Evolutionary conservation across 345 rosid genomes (phyloP), one percentile per base, ranked within the genome.

Genomic region (Linum tenue): DNA sequence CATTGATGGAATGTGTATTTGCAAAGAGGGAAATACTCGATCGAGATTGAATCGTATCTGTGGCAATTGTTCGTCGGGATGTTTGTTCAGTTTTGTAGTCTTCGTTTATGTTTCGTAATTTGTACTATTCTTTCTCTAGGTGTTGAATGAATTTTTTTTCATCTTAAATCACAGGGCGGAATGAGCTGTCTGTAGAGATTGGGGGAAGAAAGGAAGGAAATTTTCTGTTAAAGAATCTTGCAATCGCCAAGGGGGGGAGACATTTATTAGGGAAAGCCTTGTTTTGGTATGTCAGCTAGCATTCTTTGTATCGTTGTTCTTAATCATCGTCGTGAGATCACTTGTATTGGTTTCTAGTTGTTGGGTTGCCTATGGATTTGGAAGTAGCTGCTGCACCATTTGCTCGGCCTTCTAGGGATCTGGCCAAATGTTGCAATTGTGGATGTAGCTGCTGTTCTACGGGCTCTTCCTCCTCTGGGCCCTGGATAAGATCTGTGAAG

Each of bases 401-500:
- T 2, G 39, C 63, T 50, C 37, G 12, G 42, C 17, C 60, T 41
- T 67, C 82, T 10, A 69, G 64, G 64, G 81, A 75, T 70, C 39
- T 63, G 68, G 74, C 66, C 53, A 77, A 72, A 65, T 86, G 91
- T 68, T 81, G 87, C 71, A 74, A 73, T 64, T 90, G 96, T 69
- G 92, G 86, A 35, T 83, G 96, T 40, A 63, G 72, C 71, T 84
- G 92, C 74, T 80, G 86, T 57, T 64, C 73, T 7, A 7, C 62
- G 59, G 8, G 31, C 42, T 48, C 72, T 67, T 72, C 78, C 39
- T 39, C 82, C 0, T 15, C 68, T 0, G 78, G 61, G 40, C 22
- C 77, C 43, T 86, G 89, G 91, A 64, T 80, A 59, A 86, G 96
- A 2, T 82, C 96, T 2, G 88, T 86, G 39, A 91, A 88, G 72